A percentile compares a stretch with the other conserved stretches of the same genome.
Conservation (phyloP, 371 early-diverging fungal species). For the Mortierella sp. region DNA sequence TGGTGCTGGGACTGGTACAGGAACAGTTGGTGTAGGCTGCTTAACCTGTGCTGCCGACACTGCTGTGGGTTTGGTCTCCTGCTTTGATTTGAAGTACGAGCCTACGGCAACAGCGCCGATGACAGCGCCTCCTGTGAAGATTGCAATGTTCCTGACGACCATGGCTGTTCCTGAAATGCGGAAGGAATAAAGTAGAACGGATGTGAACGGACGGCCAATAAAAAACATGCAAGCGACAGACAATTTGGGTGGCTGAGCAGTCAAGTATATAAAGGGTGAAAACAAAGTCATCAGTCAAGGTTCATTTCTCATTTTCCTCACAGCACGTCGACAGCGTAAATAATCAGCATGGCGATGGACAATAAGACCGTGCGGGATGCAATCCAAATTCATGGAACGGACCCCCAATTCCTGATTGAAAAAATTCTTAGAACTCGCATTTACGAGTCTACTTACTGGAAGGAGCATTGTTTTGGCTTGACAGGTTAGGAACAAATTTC, state of each 20-base stretch:
- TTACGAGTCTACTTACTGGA: conserved; percentile 95
- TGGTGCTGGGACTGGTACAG: conserved; percentile 17
- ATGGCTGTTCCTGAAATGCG: conserved; percentile 20
- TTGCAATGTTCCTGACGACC: conserved; percentile 53
- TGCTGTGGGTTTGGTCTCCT: conserved; percentile 21
- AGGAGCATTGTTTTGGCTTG: conserved; percentile 94
- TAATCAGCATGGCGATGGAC: conserved; percentile 63
- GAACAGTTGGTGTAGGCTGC: not conserved
- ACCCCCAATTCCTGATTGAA: conserved; percentile 95
- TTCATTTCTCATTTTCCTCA: not conserved
- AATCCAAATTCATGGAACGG: conserved; percentile 81
- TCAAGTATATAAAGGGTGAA: not conserved
- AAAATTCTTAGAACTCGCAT: conserved; percentile 93
- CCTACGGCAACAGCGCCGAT: conserved; percentile 48
- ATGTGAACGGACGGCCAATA: too few species aligned
- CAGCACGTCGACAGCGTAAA: not conserved
- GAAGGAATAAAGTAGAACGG: not conserved
- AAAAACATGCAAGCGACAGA: not conserved
- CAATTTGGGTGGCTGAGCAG: conserved; percentile 26
- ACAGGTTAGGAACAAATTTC: conserved; percentile 72
- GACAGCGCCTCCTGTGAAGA: conserved; percentile 54
- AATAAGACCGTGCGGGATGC: conserved; percentile 80
- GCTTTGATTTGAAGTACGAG: conserved; percentile 46
- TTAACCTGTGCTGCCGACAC: not conserved
- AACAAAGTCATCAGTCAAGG: not conserved